Conservation (phyloP, 495 filamentous ascomycete species). For the Chaetomidium leptoderma region DNA sequence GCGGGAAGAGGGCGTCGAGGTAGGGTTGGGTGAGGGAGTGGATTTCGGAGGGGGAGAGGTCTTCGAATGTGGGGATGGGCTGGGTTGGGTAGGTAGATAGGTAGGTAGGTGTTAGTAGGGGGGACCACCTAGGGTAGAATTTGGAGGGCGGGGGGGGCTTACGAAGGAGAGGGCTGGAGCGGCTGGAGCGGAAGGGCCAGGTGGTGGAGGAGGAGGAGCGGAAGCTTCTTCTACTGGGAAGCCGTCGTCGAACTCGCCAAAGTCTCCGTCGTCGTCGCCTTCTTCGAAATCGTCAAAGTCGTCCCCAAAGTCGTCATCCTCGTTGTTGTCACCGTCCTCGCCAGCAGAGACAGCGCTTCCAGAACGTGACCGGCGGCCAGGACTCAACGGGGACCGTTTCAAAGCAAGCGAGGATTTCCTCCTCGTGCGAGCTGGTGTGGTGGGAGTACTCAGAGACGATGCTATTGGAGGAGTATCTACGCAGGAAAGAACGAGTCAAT, state of each 20-base stretch:
- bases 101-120: constrained; percentile 10
- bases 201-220: constrained; percentile 38
- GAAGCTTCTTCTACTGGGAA: constrained; percentile 59
- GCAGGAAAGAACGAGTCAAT: constrained; percentile 34
- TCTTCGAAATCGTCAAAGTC: constrained; percentile 98
- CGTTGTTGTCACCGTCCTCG: constrained; percentile 32
- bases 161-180: constrained; percentile 45
- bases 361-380: constrained; percentile 10
- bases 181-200: constrained; percentile 28
- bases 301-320: constrained; percentile 62
- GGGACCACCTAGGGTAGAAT: neutral
- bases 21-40: constrained; percentile 49
- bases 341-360: constrained; percentile 8
- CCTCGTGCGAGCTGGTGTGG: constrained; percentile 23
- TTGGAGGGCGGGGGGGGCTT: constrained; percentile 22
- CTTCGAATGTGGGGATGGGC: constrained; percentile 70
- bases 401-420: constrained; percentile 36
- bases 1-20: constrained; percentile 55
- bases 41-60: constrained; percentile 52
- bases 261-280: constrained; percentile 68
- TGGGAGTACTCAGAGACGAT: constrained; percentile 32
- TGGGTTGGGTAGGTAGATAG: constrained; percentile 29
- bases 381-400: constrained; percentile 19
- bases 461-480: constrained; percentile 41
- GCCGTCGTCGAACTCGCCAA: constrained; percentile 69